Base-by-base conservation (phyloP, 2,329 filamentous ascomycete genomes). In the Sporothrix phasma region DNA sequence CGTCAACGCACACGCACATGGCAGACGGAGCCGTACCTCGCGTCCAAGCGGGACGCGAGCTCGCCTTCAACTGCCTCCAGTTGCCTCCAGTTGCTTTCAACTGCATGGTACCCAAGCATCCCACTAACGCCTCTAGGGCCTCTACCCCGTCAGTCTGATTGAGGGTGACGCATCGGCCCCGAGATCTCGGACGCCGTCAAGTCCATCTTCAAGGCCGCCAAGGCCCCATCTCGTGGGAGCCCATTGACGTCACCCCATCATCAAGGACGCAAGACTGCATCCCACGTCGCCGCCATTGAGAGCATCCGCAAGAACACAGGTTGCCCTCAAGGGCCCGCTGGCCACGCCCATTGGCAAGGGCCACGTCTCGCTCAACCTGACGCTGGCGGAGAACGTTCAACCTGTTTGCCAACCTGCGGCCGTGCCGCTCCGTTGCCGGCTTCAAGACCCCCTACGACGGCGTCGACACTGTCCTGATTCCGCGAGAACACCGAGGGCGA, bases 401-500 rank as follows among this genome's bases (percentile, higher is more conserved):
- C 84, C 92, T 99, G 73, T 99, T 99, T 79, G 95, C 94, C 81
- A 99, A 99, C 82, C 84, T 99, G 73, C 92, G 95, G 74, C 94
- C 95, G 68, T 99, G 95, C 87, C 90, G 92, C 75, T 97, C 92
- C 69, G 92, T 99, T 71, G 90, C 89, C 69, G 94, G 94, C 73
- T 99, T 88, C 88, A 96, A 97, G 87, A 99, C 94, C 62, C 92
- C 93, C 68, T 97, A 97, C 82, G 93, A 97, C 77, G 86, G 89
- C 73, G 94, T 99, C 75, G 89, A 99, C 80, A 97, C 92, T 45
- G 91, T 97, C 73, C 83, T 99, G 75, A 97, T 99, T n/a, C 80
- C 90, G 94, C 79, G 94, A 99, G 83, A 99, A 99, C 85, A 97
- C 94, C 71, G 94, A 97, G 85, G 94, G 94, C 77, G 94, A n/a